Conservation (phyloP, 2,329 filamentous ascomycete genomes). For the Scedosporium boydii region DNA sequence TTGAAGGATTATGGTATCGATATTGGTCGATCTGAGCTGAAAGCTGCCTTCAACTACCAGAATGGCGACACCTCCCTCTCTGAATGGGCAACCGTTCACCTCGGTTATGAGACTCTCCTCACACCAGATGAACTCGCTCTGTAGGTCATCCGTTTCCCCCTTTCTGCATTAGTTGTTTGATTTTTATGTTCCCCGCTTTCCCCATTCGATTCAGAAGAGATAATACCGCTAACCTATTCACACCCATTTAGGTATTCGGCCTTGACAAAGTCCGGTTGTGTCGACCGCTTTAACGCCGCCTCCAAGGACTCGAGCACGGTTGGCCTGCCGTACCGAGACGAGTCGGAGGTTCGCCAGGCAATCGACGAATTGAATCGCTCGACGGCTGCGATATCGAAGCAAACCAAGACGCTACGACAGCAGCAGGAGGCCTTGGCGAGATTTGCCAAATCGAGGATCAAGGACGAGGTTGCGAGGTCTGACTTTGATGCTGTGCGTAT, state of each 20-base stretch:
- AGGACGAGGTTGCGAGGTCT: conserved; percentile 21
- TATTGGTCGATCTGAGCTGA: conserved; percentile 25
- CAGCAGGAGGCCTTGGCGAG: conserved; percentile 53
- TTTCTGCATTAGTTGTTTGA: no score
- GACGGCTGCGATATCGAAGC: conserved; percentile 53
- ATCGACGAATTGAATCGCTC: conserved; percentile 56
- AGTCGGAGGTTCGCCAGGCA: conserved; percentile 51
- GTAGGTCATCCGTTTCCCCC: conserved; percentile 25
- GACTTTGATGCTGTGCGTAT: conserved; percentile 23
- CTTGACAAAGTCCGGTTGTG: conserved; percentile 37
- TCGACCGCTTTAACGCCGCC: conserved; percentile 31
- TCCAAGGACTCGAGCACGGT: conserved; percentile 30
- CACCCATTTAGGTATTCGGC: conserved; percentile 34
- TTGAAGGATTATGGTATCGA: conserved; percentile 21
- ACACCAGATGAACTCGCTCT: conserved; percentile 42
- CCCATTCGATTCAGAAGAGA: no score
- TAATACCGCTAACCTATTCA: background rate
- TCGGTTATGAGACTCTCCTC: conserved; percentile 41
- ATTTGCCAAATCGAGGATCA: conserved; percentile 35
- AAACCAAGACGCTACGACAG: conserved; percentile 49
- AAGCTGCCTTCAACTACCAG: conserved; percentile 19
- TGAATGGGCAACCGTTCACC: conserved; percentile 39
- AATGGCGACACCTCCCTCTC: conserved; percentile 17
- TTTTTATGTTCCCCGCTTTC: no score
- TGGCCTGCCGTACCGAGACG: conserved; percentile 39